Base-by-base conservation (phyloP, 768 basidiomycete species). In the Agrocybe praecox region DNA sequence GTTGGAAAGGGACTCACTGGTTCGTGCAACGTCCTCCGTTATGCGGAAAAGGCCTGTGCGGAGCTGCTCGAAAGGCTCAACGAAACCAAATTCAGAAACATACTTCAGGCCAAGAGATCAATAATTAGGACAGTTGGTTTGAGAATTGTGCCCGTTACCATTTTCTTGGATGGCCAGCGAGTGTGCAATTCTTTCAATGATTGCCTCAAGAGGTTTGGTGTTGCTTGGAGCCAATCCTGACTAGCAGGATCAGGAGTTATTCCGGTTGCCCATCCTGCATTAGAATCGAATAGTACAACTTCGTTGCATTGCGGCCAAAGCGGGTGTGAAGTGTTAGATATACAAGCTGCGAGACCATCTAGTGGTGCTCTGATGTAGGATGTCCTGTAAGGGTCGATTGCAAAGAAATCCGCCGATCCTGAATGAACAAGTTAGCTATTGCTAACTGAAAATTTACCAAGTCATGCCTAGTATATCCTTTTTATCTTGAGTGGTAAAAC, bases 381-480 rank as follows among this genome's bases (percentile, higher is more conserved):
- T 1, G 73, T 74, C 15, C 77, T 70, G 46, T 81, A 81, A 1
- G 78, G 68, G 52, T 83, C 81, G 21, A 80, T 82, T 12, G 80
- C 81, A 58, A 75, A 83, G 61, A 83, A 84, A 59, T 84, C 82
- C 6, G 80, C 80, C 2, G 78, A 74, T 7, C 80, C 78, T 78
- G 49, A 14, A 43, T 26, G 22, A n/a, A 11, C 19, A 32, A 18
- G 33, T 49, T 23, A 17, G 24, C 8, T 19, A 40, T 10, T 7
- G 4, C 17, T 36, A 56, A 49, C 21, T 11, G 49, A 19, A 29
- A 9, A 5, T 29, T 9, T 29, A 9, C 4, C 9, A 8, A 8
- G 53, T 65, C 62, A 23, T 45, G 67, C 80, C 80, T 40, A 77
- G 67, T 36, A 79, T 68, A 45, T 79, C 74, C 49, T 71, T 68